Evolutionary conservation across 2,329 filamentous ascomycete species (phyloP), one percentile per base, ranked within the genome.

Genomic region (Diaporthe vexans): DNA sequence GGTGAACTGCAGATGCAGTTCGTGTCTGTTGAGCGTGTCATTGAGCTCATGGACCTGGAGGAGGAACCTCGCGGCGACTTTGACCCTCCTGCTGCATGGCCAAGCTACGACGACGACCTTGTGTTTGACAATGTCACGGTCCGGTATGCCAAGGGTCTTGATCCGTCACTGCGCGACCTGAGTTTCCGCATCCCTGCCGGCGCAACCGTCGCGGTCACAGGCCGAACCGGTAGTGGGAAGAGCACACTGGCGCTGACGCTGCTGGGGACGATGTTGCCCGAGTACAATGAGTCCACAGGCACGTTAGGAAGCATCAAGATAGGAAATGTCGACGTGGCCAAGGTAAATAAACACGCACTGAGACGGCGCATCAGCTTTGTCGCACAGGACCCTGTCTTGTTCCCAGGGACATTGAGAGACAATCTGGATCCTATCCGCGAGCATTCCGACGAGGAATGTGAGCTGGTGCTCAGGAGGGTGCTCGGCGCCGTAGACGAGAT

Each of bases 1-100:
- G 95, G 95, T 3, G 91, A 94, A 79, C 87, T 98, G 1, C 95
- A 98, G 81, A 95, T 98, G 89, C 93, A 97, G 80, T 97, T 97
- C 77, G 95, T 97, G 0, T 95, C 94, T 0, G 94, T 98, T 0
- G 95, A 98, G 83, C 91, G 95, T 54, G 92, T 98, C 0, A 91
- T 97, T 13, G 94, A 97, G 81, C 88, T 98, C 0, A 87, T 97
- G 1, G 90, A 94, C 74, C 88, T 98, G 0, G 93, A 95, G 21
- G 91, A 94, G 80, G 95, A 98, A 81, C 85, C 91, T 0, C 87
- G 85, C 0, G 95, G 94, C 1, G 87, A 89, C 0, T 82, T 94
- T 4, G 83, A 89, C 1, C 94, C 94, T 0, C 94, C 94, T 0
- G 91, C 93, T 0, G 89, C 90, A 67, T 98, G 95, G 95, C 95